Evolutionary conservation across 1,139 yeast species (phyloP), one percentile per base, ranked within the genome.

Genomic region (Scheffersomyces lignicola): DNA sequence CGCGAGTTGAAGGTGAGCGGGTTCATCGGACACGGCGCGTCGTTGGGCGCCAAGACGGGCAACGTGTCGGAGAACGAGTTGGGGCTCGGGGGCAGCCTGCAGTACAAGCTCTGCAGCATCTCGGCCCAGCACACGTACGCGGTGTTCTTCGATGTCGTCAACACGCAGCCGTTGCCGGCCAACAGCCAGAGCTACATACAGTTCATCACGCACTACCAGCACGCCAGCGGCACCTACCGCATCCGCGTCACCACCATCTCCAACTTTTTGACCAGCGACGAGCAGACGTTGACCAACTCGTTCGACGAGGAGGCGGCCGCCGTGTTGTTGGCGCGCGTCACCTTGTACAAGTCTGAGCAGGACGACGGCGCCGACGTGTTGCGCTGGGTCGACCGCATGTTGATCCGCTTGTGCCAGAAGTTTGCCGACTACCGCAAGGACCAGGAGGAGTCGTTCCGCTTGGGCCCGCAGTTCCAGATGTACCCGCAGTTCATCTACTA

Each of bases 251-350:
- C 98, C 18, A 92, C 98, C 1, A 73, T 87, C 24, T 80, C 83
- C 29, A 81, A 87, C 49, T 76, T 78, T 48, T 66, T 83, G 52
- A 78, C 72, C 11, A 56, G 69, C 34, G 76, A 70, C 43, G 76
- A 70, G 47, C 65, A 67, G 44, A 56, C 66, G n/a, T 64, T 71
- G 49, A 69, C 81, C 16, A 73, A 69, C 47, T 70, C 94, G n/a
- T 92, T 92, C 60, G 99, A 92, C 63, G 98, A 94, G 68, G 98
- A 92, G 62, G 97, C 97, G 13, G 97, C 98, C 8, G 96, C 97
- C 7, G 97, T 90, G 1, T 72, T 92, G 45, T 87, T 90, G 89
- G 85, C 97, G 1, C 77, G 98, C 58, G 82, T 92, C 39, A 95
- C 97, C 4, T 89, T 92, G 35, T 85, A 78, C 72, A 92, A 86